Percentiles rank a stretch among this genome's conserved stretches.
Evolutionary conservation across 78 protist species (phyloP).

Genomic region (Cavenderia fasciculata): DNA sequence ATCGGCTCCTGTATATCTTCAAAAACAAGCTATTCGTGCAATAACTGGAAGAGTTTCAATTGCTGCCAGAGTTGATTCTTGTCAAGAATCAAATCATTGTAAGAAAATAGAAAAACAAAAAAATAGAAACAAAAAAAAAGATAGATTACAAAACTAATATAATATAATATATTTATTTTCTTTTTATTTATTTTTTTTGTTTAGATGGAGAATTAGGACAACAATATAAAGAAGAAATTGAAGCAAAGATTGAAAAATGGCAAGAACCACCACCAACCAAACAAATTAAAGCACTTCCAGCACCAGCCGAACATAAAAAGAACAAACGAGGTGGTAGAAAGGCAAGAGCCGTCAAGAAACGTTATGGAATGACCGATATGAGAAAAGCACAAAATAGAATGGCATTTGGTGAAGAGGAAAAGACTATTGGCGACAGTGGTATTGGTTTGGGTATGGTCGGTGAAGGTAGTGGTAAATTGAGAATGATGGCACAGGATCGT

Average conservation of each 20-base stretch:
- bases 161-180: neutral
- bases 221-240: slow-evolving; percentile 51
- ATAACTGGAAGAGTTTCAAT: slow-evolving; percentile 67
- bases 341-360: slow-evolving; percentile 33
- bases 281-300: slow-evolving; percentile 78
- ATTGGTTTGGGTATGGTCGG: slow-evolving; percentile 77
- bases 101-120: neutral
- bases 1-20: slow-evolving; percentile 56
- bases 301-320: slow-evolving; percentile 69
- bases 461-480: slow-evolving; percentile 58
- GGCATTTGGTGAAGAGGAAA: slow-evolving; percentile 73
- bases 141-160: neutral
- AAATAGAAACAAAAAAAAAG: too few relatives aligned
- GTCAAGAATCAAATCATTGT: slow-evolving; percentile 39
- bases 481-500: slow-evolving; percentile 71
- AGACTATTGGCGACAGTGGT: slow-evolving; percentile 47
- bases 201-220: slow-evolving; percentile 70
- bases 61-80: slow-evolving; percentile 61
- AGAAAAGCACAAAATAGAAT: slow-evolving; percentile 62
- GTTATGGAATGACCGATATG: slow-evolving; percentile 56
- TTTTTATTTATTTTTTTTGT: neutral
- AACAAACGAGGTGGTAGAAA: slow-evolving; percentile 82
- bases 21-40: slow-evolving; percentile 46
- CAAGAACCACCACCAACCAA: slow-evolving; percentile 88
- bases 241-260: slow-evolving; percentile 79